phyloP scores from a whole-genome alignment of 495 filamentous ascomycete species.

The Trichoderma virens region DNA sequence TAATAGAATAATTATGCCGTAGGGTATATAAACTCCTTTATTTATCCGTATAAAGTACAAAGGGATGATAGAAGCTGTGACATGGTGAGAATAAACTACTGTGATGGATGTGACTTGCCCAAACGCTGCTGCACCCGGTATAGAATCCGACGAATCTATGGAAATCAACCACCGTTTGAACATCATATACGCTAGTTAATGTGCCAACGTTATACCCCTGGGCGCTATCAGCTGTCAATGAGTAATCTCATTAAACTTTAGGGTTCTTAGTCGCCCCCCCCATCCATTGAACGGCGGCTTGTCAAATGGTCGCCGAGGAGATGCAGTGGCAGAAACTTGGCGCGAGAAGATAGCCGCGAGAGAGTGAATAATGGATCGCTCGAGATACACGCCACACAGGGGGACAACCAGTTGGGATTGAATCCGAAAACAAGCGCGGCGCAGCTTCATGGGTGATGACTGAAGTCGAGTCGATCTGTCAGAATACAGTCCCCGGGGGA shows the following conservation, averaged over 20 bases:
- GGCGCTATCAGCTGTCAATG: background rate
- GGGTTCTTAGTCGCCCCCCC: background rate
- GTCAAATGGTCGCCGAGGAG: constrained; percentile 2
- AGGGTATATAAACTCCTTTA: too few species aligned
- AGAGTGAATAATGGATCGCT: too few species aligned
- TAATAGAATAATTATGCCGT: too few species aligned
- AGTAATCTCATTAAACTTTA: background rate
- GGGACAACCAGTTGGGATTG: background rate
- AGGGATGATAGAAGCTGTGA: too few species aligned
- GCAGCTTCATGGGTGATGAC: background rate
- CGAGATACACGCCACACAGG: background rate
- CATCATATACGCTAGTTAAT: background rate
- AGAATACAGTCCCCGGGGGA: background rate
- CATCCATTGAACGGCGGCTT: background rate
- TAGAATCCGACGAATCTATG: background rate
- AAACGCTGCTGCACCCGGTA: background rate
- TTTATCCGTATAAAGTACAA: too few species aligned
- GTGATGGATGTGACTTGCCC: too few species aligned
- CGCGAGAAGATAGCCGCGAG: too few species aligned
- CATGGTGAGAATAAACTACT: too few species aligned
- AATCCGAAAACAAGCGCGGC: background rate
- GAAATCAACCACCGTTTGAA: background rate
- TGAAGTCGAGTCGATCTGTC: background rate
- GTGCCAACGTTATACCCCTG: background rate
- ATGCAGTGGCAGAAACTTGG: too few species aligned